phyloP scores from a whole-genome alignment of 2,329 filamentous ascomycete genomes.

The Diaporthe amygdali region DNA sequence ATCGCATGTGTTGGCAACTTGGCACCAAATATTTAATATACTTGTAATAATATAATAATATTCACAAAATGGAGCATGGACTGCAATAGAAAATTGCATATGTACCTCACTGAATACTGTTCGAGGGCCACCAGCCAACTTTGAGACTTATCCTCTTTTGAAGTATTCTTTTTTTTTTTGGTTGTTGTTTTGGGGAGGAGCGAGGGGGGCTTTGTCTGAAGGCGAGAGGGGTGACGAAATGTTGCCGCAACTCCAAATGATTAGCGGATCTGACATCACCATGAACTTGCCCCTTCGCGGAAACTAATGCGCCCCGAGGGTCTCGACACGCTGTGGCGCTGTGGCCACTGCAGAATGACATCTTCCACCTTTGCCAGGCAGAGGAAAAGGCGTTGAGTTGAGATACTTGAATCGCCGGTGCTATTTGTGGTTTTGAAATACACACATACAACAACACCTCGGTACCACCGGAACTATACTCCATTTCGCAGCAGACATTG shows the following conservation, averaged over 20 bases:
- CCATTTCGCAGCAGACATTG: not conserved
- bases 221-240: not conserved
- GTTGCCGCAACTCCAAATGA: not conserved
- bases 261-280: constrained; percentile 5
- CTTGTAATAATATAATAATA: too few species aligned
- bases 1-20: not conserved
- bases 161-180: too few species aligned
- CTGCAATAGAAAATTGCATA: not conserved
- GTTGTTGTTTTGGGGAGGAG: not conserved
- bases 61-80: not conserved
- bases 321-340: not conserved
- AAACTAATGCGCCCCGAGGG: not conserved
- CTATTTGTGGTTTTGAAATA: not conserved
- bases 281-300: not conserved
- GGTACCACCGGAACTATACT: not conserved
- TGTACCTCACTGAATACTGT: not conserved
- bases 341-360: not conserved
- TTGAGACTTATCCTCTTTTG: too few species aligned
- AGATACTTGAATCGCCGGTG: not conserved
- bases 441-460: not conserved
- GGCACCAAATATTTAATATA: not conserved
- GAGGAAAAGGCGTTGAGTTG: not conserved
- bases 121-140: not conserved
- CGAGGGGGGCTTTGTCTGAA: not conserved
- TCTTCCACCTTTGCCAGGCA: not conserved